Conservation (phyloP, 1,284 basidiomycete species). For the Ustilago bromivora region DNA sequence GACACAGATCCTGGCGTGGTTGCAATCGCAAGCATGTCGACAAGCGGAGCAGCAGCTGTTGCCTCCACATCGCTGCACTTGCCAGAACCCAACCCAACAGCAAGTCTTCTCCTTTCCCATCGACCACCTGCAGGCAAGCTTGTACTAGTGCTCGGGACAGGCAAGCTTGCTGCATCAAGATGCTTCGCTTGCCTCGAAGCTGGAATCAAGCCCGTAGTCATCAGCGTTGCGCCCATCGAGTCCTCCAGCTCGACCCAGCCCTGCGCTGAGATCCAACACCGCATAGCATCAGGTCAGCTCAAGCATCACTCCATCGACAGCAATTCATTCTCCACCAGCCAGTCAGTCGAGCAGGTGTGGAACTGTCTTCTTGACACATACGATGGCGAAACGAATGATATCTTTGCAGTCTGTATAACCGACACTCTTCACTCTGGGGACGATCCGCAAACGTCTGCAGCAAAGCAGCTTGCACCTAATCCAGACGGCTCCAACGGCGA, state of each 20-base stretch:
- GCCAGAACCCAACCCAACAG: slow-evolving; percentile 37
- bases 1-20: background rate
- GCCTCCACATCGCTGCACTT: slow-evolving; percentile 22
- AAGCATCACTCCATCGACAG: slow-evolving; percentile 69
- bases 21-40: background rate
- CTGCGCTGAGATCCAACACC: slow-evolving; percentile 75
- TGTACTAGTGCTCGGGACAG: slow-evolving; percentile 79
- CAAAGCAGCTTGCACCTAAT: background rate
- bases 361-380: slow-evolving; percentile 24
- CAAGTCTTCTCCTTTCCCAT: slow-evolving; percentile 51
- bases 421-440: slow-evolving; percentile 63
- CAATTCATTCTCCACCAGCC: slow-evolving; percentile 12
- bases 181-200: slow-evolving; percentile 86
- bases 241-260: slow-evolving; percentile 54
- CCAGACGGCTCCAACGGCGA: slow-evolving; percentile 1
- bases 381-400: slow-evolving; percentile 23
- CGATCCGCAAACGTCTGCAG: slow-evolving; percentile 13
- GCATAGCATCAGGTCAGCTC: slow-evolving; percentile 72
- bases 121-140: slow-evolving; percentile 41
- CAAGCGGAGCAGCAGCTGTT: background rate
- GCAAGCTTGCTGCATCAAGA: slow-evolving; percentile 81
- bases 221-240: slow-evolving; percentile 63
- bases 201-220: slow-evolving; percentile 79
- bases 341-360: slow-evolving; percentile 15
- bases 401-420: slow-evolving; percentile 67